Conservation (phyloP, 495 filamentous ascomycete genomes). For the Lophiostoma macrostomum region DNA sequence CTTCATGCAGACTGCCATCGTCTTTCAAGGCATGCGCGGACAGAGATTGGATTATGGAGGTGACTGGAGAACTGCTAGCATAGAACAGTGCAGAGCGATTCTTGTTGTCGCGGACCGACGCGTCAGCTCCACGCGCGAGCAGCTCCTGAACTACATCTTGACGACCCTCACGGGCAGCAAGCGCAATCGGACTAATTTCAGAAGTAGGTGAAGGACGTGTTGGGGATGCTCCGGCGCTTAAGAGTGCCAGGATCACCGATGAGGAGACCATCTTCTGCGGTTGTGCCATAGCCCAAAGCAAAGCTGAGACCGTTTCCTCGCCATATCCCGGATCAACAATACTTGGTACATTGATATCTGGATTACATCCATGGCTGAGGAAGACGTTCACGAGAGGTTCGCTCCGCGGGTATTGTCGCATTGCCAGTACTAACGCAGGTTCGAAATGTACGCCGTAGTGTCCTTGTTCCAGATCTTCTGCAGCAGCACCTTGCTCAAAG, state of each 20-base stretch:
- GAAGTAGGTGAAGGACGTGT: slow-evolving; percentile 7
- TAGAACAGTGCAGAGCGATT: slow-evolving; percentile 28
- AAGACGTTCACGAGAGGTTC: neutral
- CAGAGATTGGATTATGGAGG: slow-evolving; percentile 4
- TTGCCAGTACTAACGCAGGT: slow-evolving; percentile 10
- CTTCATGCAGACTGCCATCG: slow-evolving; percentile 31
- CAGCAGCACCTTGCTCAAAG: slow-evolving; percentile 11
- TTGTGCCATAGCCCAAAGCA: slow-evolving; percentile 29
- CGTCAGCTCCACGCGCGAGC: slow-evolving; percentile 18
- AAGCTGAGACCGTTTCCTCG: slow-evolving; percentile 14
- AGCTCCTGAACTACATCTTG: slow-evolving; percentile 17
- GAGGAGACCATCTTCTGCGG: slow-evolving; percentile 25
- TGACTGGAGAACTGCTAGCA: slow-evolving; percentile 11
- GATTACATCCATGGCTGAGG: slow-evolving; percentile 18
- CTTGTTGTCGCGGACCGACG: slow-evolving; percentile 20
- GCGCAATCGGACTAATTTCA: slow-evolving; percentile 7
- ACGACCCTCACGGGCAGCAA: slow-evolving; percentile 24
- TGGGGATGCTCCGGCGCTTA: slow-evolving; percentile 20
- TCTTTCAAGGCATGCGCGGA: slow-evolving; percentile 13
- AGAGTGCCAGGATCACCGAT: slow-evolving; percentile 17
- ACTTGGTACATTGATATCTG: neutral
- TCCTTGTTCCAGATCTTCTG: slow-evolving; percentile 3
- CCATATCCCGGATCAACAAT: slow-evolving; percentile 7
- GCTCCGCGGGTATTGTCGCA: slow-evolving; percentile 20
- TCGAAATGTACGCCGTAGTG: neutral